A percentile compares a stretch with the other conserved stretches of the same genome.
Evolutionary conservation across 2,329 filamentous ascomycete genomes (phyloP).

Genomic region (Aureobasidium sp.): DNA sequence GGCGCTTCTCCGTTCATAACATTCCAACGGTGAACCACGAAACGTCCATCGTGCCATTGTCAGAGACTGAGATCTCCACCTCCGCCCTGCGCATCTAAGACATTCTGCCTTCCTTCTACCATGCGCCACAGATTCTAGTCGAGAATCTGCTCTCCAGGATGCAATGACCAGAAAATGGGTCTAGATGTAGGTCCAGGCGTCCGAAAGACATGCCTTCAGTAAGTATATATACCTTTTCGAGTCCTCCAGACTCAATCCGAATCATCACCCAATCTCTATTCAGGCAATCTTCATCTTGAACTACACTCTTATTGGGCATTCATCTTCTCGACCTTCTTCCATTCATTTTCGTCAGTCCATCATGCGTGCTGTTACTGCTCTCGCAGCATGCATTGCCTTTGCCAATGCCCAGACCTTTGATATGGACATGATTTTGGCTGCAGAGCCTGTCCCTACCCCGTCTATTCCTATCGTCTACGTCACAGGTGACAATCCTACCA

Average conservation of each 20-base stretch:
- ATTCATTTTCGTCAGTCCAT: neutral
- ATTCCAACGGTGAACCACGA: neutral
- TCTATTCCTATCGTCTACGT: constrained; percentile 7
- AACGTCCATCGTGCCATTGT: neutral
- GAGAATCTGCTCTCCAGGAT: neutral
- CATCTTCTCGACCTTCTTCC: neutral
- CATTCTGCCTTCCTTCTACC: neutral
- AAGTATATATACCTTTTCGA: neutral
- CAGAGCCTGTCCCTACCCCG: neutral
- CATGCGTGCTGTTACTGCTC: neutral
- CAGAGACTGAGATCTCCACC: neutral
- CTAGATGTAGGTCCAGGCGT: neutral
- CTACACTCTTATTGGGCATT: neutral
- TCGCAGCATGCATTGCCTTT: neutral
- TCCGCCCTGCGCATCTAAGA: neutral
- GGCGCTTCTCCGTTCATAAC: neutral
- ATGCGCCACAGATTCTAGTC: neutral
- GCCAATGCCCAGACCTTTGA: constrained; percentile 14
- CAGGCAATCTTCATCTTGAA: too few relatives aligned
- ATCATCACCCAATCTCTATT: neutral
- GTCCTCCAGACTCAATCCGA: neutral
- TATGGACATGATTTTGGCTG: constrained; percentile 12
- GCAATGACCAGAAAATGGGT: neutral
- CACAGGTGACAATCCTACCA: neutral
- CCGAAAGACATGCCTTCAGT: neutral